phyloP scores from a whole-genome alignment of 305 asterid species.

The Ilex paraguariensis region DNA sequence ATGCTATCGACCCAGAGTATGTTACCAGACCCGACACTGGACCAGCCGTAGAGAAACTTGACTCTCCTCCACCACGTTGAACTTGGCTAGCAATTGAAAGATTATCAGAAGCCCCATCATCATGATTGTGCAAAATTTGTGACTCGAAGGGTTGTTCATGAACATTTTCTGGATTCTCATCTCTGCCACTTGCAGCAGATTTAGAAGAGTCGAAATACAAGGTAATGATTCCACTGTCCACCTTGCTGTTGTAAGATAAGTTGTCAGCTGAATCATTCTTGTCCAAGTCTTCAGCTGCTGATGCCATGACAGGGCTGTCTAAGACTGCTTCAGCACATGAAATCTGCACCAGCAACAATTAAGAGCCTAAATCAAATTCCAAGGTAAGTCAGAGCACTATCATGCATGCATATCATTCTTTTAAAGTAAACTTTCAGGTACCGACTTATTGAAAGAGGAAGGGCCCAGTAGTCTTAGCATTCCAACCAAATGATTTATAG shows the following conservation, averaged over 20 bases:
- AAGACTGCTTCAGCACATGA: conserved; percentile 18
- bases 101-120: conserved; percentile 10
- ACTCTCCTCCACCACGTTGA: conserved; percentile 54
- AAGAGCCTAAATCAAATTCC: too few species aligned
- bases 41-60: conserved; percentile 70
- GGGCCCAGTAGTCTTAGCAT: too few species aligned
- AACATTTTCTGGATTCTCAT: conserved; percentile 16
- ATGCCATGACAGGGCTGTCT: conserved; percentile 20
- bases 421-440: too few species aligned
- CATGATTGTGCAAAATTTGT: conserved; percentile 12
- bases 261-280: conserved; percentile 23
- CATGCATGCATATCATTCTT: too few species aligned
- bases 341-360: too few species aligned
- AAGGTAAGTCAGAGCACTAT: too few species aligned
- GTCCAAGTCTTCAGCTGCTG: conserved; percentile 23
- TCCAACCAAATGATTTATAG: too few species aligned
- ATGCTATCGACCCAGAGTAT: conserved; percentile 62
- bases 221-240: conserved; percentile 42
- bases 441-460: too few species aligned
- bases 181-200: conserved; percentile 12
- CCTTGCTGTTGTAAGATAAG: conserved; percentile 36
- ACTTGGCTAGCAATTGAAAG: conserved; percentile 19
- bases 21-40: conserved; percentile 38
- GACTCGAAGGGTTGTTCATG: conserved; percentile 10
- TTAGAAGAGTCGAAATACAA: conserved; percentile 35